Percentiles rank a stretch among this genome's conserved stretches.
phyloP scores from a whole-genome alignment of 306 rosid genomes.

The Senna siamea region DNA sequence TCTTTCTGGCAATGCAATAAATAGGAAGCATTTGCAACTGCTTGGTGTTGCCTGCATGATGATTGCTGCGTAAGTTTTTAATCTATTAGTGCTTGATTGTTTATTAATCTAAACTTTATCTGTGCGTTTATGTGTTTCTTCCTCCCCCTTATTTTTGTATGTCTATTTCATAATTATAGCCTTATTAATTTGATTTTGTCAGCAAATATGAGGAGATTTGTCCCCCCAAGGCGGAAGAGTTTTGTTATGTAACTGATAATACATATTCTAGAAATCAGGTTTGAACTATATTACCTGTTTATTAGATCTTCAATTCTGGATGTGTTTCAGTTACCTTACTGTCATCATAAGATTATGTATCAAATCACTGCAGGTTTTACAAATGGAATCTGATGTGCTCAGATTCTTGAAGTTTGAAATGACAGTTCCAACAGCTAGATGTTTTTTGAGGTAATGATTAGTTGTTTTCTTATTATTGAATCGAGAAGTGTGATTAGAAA shows the following conservation, averaged over 20 bases:
- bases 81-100: background rate
- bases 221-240: slow-evolving; percentile 78
- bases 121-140: background rate
- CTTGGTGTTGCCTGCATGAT: slow-evolving; percentile 78
- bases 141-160: background rate
- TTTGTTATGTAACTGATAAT: slow-evolving; percentile 70
- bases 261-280: slow-evolving; percentile 68
- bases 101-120: background rate
- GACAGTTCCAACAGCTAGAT: slow-evolving; percentile 68
- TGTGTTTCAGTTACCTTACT: background rate
- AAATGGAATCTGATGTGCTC: slow-evolving; percentile 71
- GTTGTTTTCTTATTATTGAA: slow-evolving; percentile 19
- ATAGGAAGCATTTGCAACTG: slow-evolving; percentile 60
- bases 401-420: slow-evolving; percentile 70
- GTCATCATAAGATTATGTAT: background rate
- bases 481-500: slow-evolving; percentile 10
- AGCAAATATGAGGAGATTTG: slow-evolving; percentile 75
- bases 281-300: background rate
- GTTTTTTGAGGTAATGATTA: slow-evolving; percentile 55
- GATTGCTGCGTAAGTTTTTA: slow-evolving; percentile 70
- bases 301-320: background rate
- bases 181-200: slow-evolving; percentile 1
- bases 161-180: background rate
- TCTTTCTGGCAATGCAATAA: slow-evolving; percentile 64
- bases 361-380: slow-evolving; percentile 52